Evolutionary conservation across 2,329 filamentous ascomycete genomes (phyloP).

Genomic region (Penicillium sp.): DNA sequence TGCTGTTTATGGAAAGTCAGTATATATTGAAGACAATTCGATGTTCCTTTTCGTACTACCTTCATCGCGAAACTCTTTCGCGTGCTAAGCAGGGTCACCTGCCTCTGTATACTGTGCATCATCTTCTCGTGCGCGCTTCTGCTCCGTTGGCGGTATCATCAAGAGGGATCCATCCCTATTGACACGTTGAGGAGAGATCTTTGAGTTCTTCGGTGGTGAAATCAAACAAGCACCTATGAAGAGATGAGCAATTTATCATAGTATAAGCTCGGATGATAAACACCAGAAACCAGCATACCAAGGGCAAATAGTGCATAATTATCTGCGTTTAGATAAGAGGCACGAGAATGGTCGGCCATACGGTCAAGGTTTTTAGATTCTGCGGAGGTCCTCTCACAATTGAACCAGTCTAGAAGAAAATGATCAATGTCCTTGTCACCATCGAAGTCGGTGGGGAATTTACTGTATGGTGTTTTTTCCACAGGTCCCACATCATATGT

Average conservation of each 20-base stretch:
- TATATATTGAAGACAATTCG: too few species aligned
- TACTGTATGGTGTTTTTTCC: not conserved
- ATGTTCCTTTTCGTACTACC: too few species aligned
- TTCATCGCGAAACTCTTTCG: too few species aligned
- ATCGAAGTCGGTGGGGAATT: not conserved
- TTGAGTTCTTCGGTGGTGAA: not conserved
- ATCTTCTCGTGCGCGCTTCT: too few species aligned
- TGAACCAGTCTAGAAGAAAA: not conserved
- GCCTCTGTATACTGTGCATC: too few species aligned
- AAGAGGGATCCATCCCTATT: not conserved
- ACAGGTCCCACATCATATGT: not conserved
- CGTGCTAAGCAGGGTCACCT: too few species aligned
- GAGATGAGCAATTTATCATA: not conserved
- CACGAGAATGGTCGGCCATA: not conserved
- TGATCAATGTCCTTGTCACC: not conserved
- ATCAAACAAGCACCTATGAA: not conserved
- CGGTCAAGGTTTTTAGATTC: not conserved
- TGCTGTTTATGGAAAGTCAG: too few species aligned
- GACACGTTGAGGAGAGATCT: not conserved
- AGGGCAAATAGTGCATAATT: not conserved
- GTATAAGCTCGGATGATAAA: not conserved
- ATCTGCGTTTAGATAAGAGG: not conserved
- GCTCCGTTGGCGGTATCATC: too few species aligned
- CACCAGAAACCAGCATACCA: not conserved
- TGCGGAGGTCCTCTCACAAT: not conserved